Conservation (phyloP, 805 yeast genomes). For the Ogataea kodamae region DNA sequence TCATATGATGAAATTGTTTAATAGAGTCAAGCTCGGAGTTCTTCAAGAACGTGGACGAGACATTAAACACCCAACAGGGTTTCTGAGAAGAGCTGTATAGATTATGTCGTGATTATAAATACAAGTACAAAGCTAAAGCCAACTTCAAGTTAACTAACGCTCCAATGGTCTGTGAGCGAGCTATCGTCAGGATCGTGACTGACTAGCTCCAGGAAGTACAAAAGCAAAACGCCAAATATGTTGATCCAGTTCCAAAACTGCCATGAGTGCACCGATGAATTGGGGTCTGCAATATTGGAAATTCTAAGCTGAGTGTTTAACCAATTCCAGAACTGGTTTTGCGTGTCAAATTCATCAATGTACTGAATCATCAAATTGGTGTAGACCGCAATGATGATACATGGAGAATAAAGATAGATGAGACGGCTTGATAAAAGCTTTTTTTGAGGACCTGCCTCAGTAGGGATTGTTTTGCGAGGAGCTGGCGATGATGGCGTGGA, state of each 20-base stretch:
- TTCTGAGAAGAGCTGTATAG: conserved; percentile 18
- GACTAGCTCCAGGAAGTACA: conserved; percentile 75
- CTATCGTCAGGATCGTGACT: conserved; percentile 35
- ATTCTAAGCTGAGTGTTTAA: conserved; percentile 22
- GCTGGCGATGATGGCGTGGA: conserved; percentile 24
- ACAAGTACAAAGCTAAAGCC: conserved; percentile 5
- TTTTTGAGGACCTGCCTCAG: conserved; percentile 6
- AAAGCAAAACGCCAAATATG: conserved; percentile 71
- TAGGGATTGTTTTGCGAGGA: conserved; percentile 10
- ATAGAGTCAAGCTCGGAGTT: conserved; percentile 91
- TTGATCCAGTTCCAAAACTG: conserved; percentile 98
- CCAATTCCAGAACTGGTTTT: conserved; percentile 37
- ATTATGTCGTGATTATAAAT: conserved; percentile 7
- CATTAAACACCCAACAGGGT: conserved; percentile 23
- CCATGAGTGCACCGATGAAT: conserved; percentile 61
- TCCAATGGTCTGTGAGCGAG: conserved; percentile 34
- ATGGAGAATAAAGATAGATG: conserved; percentile 87
- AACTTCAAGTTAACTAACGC: conserved; percentile 4
- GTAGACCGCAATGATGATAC: conserved; percentile 91
- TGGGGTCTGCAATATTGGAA: conserved; percentile 2
- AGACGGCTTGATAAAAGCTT: conserved; percentile 42
- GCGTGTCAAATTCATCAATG: conserved; percentile 67
- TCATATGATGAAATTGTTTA: conserved; percentile 65
- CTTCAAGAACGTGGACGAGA: conserved; percentile 53
- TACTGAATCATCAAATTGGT: conserved; percentile 92